Conservation (phyloP, 2,329 filamentous ascomycete species). For the Stromatinia cepivora region DNA sequence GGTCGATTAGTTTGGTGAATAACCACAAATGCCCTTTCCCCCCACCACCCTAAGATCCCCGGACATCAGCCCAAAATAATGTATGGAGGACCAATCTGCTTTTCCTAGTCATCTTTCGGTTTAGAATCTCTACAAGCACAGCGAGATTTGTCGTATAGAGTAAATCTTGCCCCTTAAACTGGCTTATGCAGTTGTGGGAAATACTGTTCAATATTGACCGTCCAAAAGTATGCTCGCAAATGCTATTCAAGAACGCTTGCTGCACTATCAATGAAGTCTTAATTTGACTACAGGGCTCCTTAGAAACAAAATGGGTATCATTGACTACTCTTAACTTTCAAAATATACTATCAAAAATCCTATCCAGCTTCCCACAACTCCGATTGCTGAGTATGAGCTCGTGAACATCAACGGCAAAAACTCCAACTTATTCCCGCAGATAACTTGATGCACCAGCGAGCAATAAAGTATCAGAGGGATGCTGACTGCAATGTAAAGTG, state of each 20-base stretch:
- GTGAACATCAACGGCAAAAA: constrained; percentile 97
- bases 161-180: not conserved
- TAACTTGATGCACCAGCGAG: constrained; percentile 76
- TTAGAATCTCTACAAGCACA: not conserved
- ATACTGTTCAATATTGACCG: not conserved
- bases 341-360: constrained; percentile 95
- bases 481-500: constrained; percentile 84
- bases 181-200: not conserved
- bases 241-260: not conserved
- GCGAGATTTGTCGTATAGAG: not conserved
- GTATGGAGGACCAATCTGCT: not conserved
- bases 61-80: not conserved
- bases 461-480: constrained; percentile 89
- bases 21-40: not conserved
- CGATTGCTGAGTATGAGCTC: constrained; percentile 89
- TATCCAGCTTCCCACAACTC: constrained; percentile 94
- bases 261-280: not conserved
- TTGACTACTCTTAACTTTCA: constrained; percentile 40
- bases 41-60: not conserved
- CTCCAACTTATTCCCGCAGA: constrained; percentile 81
- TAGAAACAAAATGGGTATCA: constrained; percentile 28
- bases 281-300: not conserved
- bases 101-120: not conserved
- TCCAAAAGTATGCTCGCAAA: not conserved
- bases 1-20: not conserved